Evolutionary conservation across 352 stramenopile genomes (phyloP).

Genomic region (Pythium sukuiense): DNA sequence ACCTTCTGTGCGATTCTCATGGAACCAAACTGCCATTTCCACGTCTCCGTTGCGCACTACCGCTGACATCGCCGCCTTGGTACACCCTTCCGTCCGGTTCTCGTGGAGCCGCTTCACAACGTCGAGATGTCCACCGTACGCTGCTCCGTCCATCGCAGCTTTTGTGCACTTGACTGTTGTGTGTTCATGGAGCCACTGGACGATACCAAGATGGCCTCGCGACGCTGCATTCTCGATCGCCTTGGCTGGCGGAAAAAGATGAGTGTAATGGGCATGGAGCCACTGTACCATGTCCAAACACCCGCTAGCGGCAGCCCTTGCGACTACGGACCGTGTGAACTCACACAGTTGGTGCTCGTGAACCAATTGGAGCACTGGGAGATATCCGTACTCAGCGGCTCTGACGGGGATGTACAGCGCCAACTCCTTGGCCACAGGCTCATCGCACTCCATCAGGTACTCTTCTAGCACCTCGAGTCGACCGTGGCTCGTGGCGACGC

Average conservation of each 20-base stretch:
- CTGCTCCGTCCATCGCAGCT: neutral
- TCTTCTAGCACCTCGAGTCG: conserved; percentile 13
- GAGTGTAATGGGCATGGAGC: too few relatives aligned
- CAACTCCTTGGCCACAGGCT: too few relatives aligned
- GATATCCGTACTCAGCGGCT: too few relatives aligned
- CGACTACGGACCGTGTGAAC: too few relatives aligned
- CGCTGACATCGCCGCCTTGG: neutral
- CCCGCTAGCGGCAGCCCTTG: too few relatives aligned
- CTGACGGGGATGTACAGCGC: too few relatives aligned
- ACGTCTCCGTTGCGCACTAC: conserved; percentile 7
- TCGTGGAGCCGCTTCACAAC: conserved; percentile 19
- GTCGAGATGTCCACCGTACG: conserved; percentile 4
- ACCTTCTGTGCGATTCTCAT: conserved; percentile 4
- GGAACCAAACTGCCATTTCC: conserved; percentile 9
- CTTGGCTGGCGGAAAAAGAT: too few relatives aligned
- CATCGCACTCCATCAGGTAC: neutral
- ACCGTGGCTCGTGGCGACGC: neutral
- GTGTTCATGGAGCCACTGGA: conserved; percentile 12
- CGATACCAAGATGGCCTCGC: conserved; percentile 1
- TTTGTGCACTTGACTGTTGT: neutral
- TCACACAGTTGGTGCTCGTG: too few relatives aligned
- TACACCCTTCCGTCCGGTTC: conserved; percentile 1
- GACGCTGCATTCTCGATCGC: too few relatives aligned
- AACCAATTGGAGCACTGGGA: too few relatives aligned
- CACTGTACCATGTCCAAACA: too few relatives aligned